These are phyloP conservation scores for Zygosaccharomyces bailii DNA, from an alignment of 805 yeast genomes.

Conservation along the genomic window DNA sequence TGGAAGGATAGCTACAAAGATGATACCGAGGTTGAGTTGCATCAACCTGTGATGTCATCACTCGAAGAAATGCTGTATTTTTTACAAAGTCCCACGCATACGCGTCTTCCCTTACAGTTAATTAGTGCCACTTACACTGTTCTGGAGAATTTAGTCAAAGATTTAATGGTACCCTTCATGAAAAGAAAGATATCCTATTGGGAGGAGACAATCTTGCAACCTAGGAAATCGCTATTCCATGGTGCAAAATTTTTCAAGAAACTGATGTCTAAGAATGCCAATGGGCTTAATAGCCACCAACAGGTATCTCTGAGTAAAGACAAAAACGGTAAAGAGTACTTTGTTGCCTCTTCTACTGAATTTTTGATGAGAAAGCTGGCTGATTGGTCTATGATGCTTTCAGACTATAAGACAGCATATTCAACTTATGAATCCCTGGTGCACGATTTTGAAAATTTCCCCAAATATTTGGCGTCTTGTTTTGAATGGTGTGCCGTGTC, in stretches of 20 bases:
- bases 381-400: slow-evolving; percentile 88
- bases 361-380: slow-evolving; percentile 77
- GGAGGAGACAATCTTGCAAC: slow-evolving; percentile 79
- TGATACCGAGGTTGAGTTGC: slow-evolving; percentile 20
- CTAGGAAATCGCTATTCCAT: slow-evolving; percentile 70
- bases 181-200: slow-evolving; percentile 72
- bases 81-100: slow-evolving; percentile 12
- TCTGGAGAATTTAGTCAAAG: slow-evolving; percentile 22
- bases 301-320: slow-evolving; percentile 38
- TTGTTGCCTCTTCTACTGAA: slow-evolving; percentile 62
- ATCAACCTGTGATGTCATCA: slow-evolving; percentile 34
- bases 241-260: slow-evolving; percentile 57
- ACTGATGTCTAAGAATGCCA: slow-evolving; percentile 28
- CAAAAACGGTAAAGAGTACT: slow-evolving; percentile 52
- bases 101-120: slow-evolving; percentile 21
- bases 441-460: slow-evolving; percentile 64
- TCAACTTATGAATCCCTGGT: slow-evolving; percentile 77
- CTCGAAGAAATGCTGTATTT: slow-evolving; percentile 25
- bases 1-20: slow-evolving; percentile 21
- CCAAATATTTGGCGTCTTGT: slow-evolving; percentile 55
- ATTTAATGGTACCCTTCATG: slow-evolving; percentile 69
- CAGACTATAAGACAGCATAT: slow-evolving; percentile 82
- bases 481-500: slow-evolving; percentile 85
- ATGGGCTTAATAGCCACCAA: slow-evolving; percentile 22
- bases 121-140: slow-evolving; percentile 28